Conservation (phyloP, 108 stramenopile genomes). For the Stephanodiscus minutulus region DNA sequence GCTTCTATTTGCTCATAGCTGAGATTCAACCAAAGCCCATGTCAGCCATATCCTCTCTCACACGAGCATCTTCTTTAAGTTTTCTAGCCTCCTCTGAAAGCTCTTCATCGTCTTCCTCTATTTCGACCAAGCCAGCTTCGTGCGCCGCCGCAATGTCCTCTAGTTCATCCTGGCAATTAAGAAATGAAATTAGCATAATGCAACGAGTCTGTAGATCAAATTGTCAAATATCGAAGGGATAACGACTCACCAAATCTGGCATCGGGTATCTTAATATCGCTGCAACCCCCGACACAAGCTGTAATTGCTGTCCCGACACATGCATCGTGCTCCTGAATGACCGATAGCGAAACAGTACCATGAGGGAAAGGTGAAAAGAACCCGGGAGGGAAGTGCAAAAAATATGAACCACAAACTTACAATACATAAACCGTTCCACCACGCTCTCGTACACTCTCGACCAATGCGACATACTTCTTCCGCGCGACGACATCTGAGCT, state of each 20-base stretch:
- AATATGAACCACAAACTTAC: too few relatives aligned
- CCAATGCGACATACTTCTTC: constrained; percentile 83
- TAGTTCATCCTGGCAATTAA: constrained; percentile 85
- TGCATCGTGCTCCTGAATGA: constrained; percentile 92
- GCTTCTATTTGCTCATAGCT: background rate
- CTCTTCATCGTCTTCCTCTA: constrained; percentile 39
- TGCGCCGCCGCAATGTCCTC: constrained; percentile 60
- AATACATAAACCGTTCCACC: constrained; percentile 92
- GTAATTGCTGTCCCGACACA: constrained; percentile 92
- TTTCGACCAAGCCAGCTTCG: constrained; percentile 9
- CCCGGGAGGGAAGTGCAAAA: too few relatives aligned
- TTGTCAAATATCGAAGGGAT: background rate
- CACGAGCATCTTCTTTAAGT: constrained; percentile 39
- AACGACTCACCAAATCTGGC: constrained; percentile 61
- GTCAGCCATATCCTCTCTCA: constrained; percentile 76
- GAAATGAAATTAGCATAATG: background rate
- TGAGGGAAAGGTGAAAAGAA: too few relatives aligned
- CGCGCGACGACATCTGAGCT: constrained; percentile 76
- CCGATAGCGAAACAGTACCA: too few relatives aligned
- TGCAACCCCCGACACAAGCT: constrained; percentile 93
- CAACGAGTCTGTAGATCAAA: background rate
- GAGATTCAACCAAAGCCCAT: constrained; percentile 59
- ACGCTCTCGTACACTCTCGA: constrained; percentile 81
- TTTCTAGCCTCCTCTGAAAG: constrained; percentile 36
- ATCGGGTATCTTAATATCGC: constrained; percentile 90